phyloP scores from a whole-genome alignment of 2,329 filamentous ascomycete genomes.

The Fusarium incarnatum region DNA sequence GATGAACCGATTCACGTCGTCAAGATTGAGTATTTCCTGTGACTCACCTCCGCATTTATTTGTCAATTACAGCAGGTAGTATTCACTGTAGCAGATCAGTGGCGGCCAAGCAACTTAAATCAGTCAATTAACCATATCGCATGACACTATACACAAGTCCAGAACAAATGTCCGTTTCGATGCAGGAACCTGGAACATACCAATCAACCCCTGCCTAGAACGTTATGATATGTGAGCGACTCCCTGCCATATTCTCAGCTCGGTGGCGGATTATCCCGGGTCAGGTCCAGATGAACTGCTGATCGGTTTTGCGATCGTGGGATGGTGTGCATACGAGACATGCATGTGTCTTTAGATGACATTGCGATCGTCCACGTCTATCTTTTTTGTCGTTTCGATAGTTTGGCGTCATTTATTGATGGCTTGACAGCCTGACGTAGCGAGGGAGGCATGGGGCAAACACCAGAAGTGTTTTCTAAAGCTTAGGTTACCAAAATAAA shows the following conservation, averaged over 20 bases:
- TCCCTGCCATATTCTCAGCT: background rate
- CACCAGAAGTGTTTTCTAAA: too few relatives aligned
- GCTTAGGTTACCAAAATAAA: too few relatives aligned
- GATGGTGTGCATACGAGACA: background rate
- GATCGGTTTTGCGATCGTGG: background rate
- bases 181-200: background rate
- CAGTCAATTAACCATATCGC: background rate
- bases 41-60: too few relatives aligned
- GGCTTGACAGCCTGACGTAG: too few relatives aligned
- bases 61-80: background rate
- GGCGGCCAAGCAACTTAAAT: background rate
- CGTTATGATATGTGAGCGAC: background rate
- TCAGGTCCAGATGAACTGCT: background rate
- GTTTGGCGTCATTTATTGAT: rapidly evolving
- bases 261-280: background rate
- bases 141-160: background rate
- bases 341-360: background rate
- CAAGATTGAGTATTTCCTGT: background rate
- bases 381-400: too few relatives aligned
- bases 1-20: background rate
- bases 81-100: background rate
- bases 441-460: too few relatives aligned
- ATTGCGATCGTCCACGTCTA: background rate
- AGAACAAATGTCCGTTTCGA: background rate
- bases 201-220: background rate